These are phyloP conservation scores for Trichoderma koningiopsis DNA, from an alignment of 2,329 filamentous ascomycete genomes.

Conservation along the genomic window DNA sequence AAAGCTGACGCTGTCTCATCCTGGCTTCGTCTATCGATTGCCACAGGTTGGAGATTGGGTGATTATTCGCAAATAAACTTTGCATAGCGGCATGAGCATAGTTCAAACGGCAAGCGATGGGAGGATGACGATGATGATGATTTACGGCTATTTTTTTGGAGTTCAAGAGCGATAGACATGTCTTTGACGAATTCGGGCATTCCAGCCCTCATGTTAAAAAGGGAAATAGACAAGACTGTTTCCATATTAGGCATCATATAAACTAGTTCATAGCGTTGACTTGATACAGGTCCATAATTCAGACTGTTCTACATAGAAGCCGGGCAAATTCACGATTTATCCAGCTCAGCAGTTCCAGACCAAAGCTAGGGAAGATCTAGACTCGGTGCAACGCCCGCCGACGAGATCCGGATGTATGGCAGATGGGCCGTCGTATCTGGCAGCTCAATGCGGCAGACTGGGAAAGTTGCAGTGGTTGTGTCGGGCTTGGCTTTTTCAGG, in stretches of 20 bases:
- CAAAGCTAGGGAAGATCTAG: background rate
- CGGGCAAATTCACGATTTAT: background rate
- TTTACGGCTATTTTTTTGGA: background rate
- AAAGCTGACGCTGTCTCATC: background rate
- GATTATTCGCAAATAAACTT: background rate
- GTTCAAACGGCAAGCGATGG: background rate
- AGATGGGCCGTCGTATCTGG: background rate
- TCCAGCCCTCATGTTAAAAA: background rate
- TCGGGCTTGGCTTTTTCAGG: background rate
- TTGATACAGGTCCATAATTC: background rate
- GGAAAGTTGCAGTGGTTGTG: background rate
- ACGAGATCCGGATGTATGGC: background rate
- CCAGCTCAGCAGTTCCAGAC: background rate
- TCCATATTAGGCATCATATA: background rate
- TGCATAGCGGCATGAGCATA: background rate
- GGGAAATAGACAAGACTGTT: background rate
- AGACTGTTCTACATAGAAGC: background rate
- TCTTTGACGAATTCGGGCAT: background rate
- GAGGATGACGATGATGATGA: background rate
- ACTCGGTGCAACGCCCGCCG: background rate
- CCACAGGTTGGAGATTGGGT: too few relatives aligned
- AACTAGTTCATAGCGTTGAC: background rate
- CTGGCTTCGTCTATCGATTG: background rate
- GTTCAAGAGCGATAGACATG: background rate
- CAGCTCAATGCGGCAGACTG: background rate